A percentile compares a stretch with the other conserved stretches of the same genome.
These are phyloP conservation scores for Pilaira anomala DNA, from an alignment of 192 early-diverging fungal genomes.

Conservation along the genomic window DNA sequence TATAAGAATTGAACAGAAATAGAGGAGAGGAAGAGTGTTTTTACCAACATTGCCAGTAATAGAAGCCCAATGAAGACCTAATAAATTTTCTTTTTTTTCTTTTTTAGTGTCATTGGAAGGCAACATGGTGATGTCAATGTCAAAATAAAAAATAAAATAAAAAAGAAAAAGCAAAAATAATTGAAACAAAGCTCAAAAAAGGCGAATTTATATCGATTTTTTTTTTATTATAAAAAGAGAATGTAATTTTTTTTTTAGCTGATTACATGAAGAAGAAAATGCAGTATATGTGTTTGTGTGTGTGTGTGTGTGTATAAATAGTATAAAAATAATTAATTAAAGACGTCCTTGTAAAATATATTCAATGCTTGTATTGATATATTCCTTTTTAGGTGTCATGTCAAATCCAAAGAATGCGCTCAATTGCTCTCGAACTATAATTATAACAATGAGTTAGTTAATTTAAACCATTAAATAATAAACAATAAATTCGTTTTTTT, in stretches of 20 bases:
- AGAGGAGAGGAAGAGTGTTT: neutral
- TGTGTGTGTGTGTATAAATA: neutral
- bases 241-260: constrained; percentile 2
- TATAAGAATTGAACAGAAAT: neutral
- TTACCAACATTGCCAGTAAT: constrained; percentile 51
- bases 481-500: neutral
- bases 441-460: constrained; percentile 14
- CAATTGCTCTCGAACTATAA: constrained; percentile 86
- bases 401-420: constrained; percentile 81
- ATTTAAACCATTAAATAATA: constrained; percentile 33
- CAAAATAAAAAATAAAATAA: neutral
- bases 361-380: constrained; percentile 90
- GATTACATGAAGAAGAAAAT: neutral
- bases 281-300: neutral
- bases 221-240: constrained; percentile 5
- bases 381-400: constrained; percentile 76
- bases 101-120: neutral
- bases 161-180: neutral
- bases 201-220: neutral
- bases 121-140: neutral
- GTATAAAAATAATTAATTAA: constrained; percentile 25
- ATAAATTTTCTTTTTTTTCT: neutral
- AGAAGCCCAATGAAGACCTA: constrained; percentile 49
- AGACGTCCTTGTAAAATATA: constrained; percentile 47
- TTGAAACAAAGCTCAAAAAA: neutral